These are phyloP conservation scores for Suillus discolor DNA, from an alignment of 768 basidiomycete genomes.

Conservation along the genomic window DNA sequence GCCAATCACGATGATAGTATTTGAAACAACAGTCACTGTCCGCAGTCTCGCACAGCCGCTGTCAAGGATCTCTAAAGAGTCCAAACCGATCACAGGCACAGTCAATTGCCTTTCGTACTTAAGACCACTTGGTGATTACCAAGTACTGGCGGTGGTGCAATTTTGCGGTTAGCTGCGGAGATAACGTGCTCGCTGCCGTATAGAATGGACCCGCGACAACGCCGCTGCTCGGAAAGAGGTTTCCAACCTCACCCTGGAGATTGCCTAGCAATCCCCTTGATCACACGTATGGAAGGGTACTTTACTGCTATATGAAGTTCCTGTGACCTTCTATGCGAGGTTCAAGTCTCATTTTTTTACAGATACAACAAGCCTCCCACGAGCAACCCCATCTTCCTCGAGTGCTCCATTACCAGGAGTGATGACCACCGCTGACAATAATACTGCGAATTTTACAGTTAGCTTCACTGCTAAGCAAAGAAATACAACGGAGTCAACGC, in stretches of 20 bases:
- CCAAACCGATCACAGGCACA: background rate
- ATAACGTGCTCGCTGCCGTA: background rate
- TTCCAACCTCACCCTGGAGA: background rate
- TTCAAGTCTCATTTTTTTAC: background rate
- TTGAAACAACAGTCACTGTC: background rate
- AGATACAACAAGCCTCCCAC: background rate
- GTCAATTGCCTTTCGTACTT: background rate
- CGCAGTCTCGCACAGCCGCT: background rate
- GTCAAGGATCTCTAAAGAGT: background rate
- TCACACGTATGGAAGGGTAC: too few relatives aligned
- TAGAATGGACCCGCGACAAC: background rate
- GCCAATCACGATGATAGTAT: background rate
- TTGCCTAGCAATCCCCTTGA: too few relatives aligned
- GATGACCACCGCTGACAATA: conserved; percentile 34
- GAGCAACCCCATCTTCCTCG: background rate
- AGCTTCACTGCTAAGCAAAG: background rate
- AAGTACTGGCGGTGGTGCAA: too few relatives aligned
- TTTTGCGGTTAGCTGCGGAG: background rate
- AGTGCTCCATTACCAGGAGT: conserved; percentile 27
- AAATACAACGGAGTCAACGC: conserved; percentile 29
- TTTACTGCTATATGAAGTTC: too few relatives aligned
- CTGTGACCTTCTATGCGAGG: background rate
- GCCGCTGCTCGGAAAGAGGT: background rate
- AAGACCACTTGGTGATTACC: background rate
- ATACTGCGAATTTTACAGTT: conserved; percentile 19